phyloP scores from a whole-genome alignment of 2,329 filamentous ascomycete genomes.

The Alternaria sp. region DNA sequence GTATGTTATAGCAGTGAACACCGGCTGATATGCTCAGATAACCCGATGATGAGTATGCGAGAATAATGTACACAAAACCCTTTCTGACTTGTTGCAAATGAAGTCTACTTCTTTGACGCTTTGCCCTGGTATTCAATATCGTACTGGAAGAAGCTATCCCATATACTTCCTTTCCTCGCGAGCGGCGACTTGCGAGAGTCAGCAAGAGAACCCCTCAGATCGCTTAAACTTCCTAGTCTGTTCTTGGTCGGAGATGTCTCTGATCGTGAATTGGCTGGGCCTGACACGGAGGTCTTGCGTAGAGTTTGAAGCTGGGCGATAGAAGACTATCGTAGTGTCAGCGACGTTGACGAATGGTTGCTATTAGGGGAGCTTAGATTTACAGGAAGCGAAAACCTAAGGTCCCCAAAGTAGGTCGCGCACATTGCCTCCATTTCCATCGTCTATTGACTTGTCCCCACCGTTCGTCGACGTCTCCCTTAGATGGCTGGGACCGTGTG shows the following conservation, averaged over 20 bases:
- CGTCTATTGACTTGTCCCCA: constrained; percentile 34
- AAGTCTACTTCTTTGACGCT: constrained; percentile 41
- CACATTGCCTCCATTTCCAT: constrained; percentile 52
- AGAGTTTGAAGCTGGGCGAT: constrained; percentile 24
- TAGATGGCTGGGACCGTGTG: constrained; percentile 46
- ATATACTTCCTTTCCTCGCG: constrained; percentile 45
- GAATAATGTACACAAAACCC: background rate
- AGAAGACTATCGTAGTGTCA: constrained; percentile 22
- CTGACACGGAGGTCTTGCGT: constrained; percentile 23
- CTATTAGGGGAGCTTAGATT: constrained; percentile 41
- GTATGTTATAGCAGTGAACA: background rate
- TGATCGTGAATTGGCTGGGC: constrained; percentile 22
- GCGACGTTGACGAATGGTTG: constrained; percentile 4
- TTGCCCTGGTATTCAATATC: constrained; percentile 52
- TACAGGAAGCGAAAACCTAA: constrained; percentile 46
- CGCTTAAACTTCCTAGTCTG: constrained; percentile 28
- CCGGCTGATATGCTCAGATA: background rate
- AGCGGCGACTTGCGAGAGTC: constrained; percentile 10
- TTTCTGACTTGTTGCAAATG: background rate
- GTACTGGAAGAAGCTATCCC: constrained; percentile 52
- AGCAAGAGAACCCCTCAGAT: constrained; percentile 19
- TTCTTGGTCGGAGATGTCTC: constrained; percentile 27
- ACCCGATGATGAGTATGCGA: background rate
- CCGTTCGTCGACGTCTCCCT: constrained; percentile 43
- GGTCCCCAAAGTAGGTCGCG: constrained; percentile 57